Conservation (phyloP, 257 asterid species). For the Haberlea rhodopensis region DNA sequence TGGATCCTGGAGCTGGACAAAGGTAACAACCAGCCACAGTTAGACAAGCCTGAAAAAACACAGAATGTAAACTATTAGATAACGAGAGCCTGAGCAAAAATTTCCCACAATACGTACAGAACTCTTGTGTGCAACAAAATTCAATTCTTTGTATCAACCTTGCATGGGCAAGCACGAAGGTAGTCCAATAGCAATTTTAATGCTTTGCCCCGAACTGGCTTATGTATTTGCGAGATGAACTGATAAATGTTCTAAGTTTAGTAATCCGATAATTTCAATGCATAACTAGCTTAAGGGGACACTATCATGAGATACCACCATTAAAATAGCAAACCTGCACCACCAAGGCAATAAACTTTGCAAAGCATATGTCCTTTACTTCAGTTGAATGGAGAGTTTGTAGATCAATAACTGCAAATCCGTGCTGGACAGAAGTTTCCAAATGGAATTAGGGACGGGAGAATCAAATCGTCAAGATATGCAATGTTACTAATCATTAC, state of each 20-base stretch:
- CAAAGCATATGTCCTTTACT: conserved; percentile 51
- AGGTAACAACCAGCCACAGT: conserved; percentile 87
- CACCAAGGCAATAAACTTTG: conserved; percentile 57
- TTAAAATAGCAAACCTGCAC: conserved; percentile 63
- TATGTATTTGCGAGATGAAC: conserved; percentile 83
- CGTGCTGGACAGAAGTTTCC: conserved; percentile 53
- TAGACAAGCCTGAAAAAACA: conserved; percentile 58
- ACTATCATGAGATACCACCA: conserved; percentile 4
- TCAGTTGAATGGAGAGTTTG: conserved; percentile 40
- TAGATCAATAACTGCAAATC: conserved; percentile 68
- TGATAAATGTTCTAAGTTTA: conserved; percentile 24
- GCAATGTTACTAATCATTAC: not conserved
- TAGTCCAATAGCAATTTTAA: conserved; percentile 59
- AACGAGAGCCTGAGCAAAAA: not conserved
- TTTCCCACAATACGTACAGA: not conserved
- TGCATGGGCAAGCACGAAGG: conserved; percentile 70
- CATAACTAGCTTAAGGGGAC: conserved; percentile 14
- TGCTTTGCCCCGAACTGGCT: conserved; percentile 82
- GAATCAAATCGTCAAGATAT: conserved; percentile 19
- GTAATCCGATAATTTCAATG: conserved; percentile 12
- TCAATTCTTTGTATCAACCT: conserved; percentile 41
- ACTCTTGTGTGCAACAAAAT: conserved; percentile 2
- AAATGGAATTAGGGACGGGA: conserved; percentile 11
- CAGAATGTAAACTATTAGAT: conserved; percentile 22
- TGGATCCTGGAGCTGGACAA: conserved; percentile 95